Evolutionary conservation across 169 alveolate species (phyloP).

Genomic region (Pseudocohnilembus persalinus): DNA sequence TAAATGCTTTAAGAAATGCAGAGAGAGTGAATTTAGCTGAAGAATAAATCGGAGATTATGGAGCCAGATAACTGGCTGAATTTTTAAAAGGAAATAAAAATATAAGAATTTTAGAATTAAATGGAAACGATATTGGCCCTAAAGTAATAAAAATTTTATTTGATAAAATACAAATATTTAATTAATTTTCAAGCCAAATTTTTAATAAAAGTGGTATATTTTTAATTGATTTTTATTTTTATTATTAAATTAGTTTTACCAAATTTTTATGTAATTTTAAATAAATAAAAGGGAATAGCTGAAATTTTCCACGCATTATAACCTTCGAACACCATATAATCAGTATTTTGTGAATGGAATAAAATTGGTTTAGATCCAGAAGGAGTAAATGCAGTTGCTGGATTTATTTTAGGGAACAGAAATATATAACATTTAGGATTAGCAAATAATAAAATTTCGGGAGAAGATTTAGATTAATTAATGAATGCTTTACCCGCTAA

Average conservation of each 20-base stretch:
- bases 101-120: conserved; percentile 19
- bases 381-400: conserved; percentile 41
- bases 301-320: conserved; percentile 42
- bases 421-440: conserved; percentile 34
- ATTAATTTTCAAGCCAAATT: not conserved
- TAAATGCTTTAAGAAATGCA: conserved; percentile 1
- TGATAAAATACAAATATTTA: not conserved
- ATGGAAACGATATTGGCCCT: conserved; percentile 42
- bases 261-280: no score
- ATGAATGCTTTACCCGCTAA: conserved; percentile 38
- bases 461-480: conserved; percentile 34
- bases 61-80: conserved; percentile 34
- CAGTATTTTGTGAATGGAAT: conserved; percentile 45
- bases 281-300: conserved; percentile 32
- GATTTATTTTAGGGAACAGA: conserved; percentile 30
- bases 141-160: not conserved
- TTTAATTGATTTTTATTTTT: no score
- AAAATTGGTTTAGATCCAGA: conserved; percentile 29
- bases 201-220: no score
- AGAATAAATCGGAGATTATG: conserved; percentile 46
- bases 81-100: conserved; percentile 28
- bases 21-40: conserved; percentile 40
- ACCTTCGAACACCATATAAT: conserved; percentile 8
- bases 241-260: no score
- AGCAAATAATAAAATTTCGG: conserved; percentile 32